Evolutionary conservation across 768 basidiomycete species (phyloP), one percentile per base, ranked within the genome.

Genomic region (Suillus subaureus): DNA sequence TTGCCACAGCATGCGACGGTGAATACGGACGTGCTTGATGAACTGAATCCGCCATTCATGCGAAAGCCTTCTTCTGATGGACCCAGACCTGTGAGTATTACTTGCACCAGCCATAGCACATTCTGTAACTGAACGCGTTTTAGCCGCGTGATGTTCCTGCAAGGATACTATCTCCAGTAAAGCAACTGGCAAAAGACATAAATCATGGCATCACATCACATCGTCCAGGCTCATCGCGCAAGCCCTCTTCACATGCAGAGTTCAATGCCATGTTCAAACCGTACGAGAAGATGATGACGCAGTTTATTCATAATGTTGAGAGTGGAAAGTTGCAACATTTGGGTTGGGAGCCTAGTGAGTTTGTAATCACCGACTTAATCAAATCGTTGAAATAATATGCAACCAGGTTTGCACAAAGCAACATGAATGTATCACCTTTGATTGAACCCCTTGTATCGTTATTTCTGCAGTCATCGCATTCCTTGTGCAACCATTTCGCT

Each of bases 301-400:
- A 23, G 0, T 77, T 76, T 18, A 58, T 78, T 58, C 9, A 64
- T 45, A 67, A 62, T 45, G 69, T 71, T 26, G 62, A 71, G 15
- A 61, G 55, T 18, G 75, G 75, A 13, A 64, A 64, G 43, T 67
- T 78, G 12, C 63, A 13, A 33, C 45, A 28, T 4, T 63, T 78
- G 6, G 77, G 75, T 15, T 76, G 73, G 75, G 73, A 71, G 56
- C 54, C 68, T 21, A 70, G 75, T 78, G 21, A 61, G 71, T 65
- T 23, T 11, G 2, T 21, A 9, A 40, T 28, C 6, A 13, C 40
- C 31, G 40, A 9, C 28, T 28, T 60, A 26, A 42, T 26, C 6
- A 31, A 31, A 21, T 21, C 6, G 33, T 35, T 37, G 12, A 51
- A 62, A 15, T 23, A 3, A 23, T 21, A 23, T 55, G 15, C 15